Evolutionary conservation across 805 yeast species (phyloP), one percentile per base, ranked within the genome.

Genomic region (Zygoascus flipseniorum): DNA sequence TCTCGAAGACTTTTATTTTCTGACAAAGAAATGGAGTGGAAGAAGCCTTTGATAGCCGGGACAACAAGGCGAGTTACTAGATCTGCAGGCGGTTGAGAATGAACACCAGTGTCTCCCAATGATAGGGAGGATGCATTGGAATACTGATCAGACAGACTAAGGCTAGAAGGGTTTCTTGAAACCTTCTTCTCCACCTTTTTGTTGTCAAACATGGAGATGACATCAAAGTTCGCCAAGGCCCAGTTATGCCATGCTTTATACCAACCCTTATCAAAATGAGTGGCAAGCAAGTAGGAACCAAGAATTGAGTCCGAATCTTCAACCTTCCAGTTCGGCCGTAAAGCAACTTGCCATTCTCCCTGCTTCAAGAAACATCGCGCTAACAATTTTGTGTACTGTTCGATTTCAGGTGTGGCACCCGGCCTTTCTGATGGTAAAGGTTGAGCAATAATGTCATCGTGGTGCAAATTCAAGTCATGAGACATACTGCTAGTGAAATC

Each of bases 191-290:
- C 45, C 16, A 23, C 45, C 13, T 49, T 49, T 31, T 46, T 53
- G 44, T 59, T 44, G 50, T 57, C 63, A 47, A 50, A 50, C 51
- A 53, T 48, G 0, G 96, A 85, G 19, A 92, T 85, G 0, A 92
- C 98, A 65, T 93, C 97, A 66, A 90, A 93, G 68, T 95, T 93
- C 0, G 98, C 97, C 64, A 95, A 74, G 0, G 99, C 99, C 99
- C 99, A 93, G 65, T 89, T 92, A 67, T 93, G 99, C 99, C 99
- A 95, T 16, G 98, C 99, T 65, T 95, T 93, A 64, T 93, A 93
- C 97, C 99, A 93, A 23, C 80, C 78, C 37, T 80, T 76, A 66
- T 93, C 97, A 68, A 93, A 92, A 66, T 90, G 97, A 0, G 99
- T 92, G 0, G 99, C 98, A 58, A 93, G 74, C 52, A 93, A 72